A percentile compares a stretch with the other conserved stretches of the same genome.
Conservation (phyloP, 1,284 basidiomycete genomes). For the Gymnopus androsaceus region DNA sequence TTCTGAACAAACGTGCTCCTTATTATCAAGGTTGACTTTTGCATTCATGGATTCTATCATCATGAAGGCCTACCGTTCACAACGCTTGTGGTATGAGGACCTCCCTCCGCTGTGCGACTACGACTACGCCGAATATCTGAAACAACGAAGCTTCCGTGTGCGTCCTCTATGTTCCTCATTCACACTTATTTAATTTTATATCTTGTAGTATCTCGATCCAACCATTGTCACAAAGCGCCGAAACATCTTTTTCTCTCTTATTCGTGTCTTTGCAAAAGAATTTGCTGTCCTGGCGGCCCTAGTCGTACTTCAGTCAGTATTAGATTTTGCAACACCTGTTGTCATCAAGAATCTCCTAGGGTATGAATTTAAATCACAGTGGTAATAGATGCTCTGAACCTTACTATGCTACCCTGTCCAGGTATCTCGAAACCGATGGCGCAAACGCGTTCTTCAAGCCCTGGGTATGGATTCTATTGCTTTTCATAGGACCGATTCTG, state of each 20-base stretch:
- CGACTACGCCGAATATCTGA: constrained; percentile 35
- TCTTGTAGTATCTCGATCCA: constrained; percentile 12
- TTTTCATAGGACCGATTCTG: constrained; percentile 35
- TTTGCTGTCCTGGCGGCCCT: constrained; percentile 28
- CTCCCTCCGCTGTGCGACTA: constrained; percentile 53
- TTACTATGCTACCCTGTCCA: constrained; percentile 19
- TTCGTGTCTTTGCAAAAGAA: constrained; percentile 33
- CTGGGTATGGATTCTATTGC: constrained; percentile 45
- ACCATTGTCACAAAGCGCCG: constrained; percentile 17
- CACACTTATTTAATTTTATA: constrained; percentile 18
- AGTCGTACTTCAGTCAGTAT: constrained; percentile 1
- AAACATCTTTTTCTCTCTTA: constrained; percentile 29
- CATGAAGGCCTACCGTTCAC: constrained; percentile 29
- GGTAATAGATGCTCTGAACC: too few relatives aligned
- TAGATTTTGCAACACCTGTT: constrained; percentile 37
- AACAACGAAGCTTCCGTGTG: constrained; percentile 28
- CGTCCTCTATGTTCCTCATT: constrained; percentile 33
- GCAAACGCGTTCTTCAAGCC: constrained; percentile 39
- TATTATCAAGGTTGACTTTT: constrained; percentile 48
- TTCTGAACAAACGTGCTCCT: constrained; percentile 58
- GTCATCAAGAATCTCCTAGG: constrained; percentile 37
- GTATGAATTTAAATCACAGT: constrained; percentile 11
- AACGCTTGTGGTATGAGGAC: constrained; percentile 33
- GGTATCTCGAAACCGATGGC: constrained; percentile 47
- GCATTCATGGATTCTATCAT: constrained; percentile 50